Conservation (phyloP, 345 rosid genomes). For the Hypericum perforatum region DNA sequence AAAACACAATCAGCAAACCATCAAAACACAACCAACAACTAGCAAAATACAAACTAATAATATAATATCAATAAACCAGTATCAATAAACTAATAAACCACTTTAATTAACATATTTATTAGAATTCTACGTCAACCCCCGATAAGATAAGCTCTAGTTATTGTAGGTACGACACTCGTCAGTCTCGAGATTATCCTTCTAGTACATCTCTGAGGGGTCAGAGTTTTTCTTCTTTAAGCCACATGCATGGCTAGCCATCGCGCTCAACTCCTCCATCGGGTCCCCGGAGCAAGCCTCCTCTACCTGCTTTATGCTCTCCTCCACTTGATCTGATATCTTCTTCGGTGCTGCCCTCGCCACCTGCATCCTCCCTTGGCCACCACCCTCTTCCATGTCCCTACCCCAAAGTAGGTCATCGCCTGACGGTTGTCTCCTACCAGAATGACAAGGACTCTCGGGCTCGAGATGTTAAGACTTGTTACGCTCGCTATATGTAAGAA, state of each 20-base stretch:
- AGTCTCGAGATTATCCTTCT: conserved; percentile 88
- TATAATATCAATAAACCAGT: too few relatives aligned
- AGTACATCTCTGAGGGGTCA: conserved; percentile 76
- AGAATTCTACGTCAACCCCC: too few relatives aligned
- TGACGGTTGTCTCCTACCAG: conserved; percentile 2
- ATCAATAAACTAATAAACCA: too few relatives aligned
- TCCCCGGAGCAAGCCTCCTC: conserved; percentile 67
- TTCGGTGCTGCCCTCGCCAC: conserved; percentile 68
- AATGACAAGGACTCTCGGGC: conserved; percentile 24
- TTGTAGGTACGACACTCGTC: conserved; percentile 95
- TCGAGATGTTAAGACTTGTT: conserved; percentile 36
- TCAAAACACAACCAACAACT: too few relatives aligned
- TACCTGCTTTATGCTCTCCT: conserved; percentile 70
- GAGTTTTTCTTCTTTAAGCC: conserved; percentile 55
- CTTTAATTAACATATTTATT: too few relatives aligned
- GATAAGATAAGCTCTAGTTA: conserved; percentile 18
- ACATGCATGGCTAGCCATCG: conserved; percentile 88
- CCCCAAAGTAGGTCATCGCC: not conserved
- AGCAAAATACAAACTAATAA: too few relatives aligned
- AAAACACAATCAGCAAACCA: too few relatives aligned
- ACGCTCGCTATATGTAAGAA: conserved; percentile 40
- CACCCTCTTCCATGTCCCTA: not conserved
- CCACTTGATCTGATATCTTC: conserved; percentile 59
- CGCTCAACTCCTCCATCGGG: conserved; percentile 98
- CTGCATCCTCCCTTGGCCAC: conserved; percentile 9